Evolutionary conservation across 2,329 filamentous ascomycete species (phyloP), one percentile per base, ranked within the genome.

Genomic region (Penicillium sp.): DNA sequence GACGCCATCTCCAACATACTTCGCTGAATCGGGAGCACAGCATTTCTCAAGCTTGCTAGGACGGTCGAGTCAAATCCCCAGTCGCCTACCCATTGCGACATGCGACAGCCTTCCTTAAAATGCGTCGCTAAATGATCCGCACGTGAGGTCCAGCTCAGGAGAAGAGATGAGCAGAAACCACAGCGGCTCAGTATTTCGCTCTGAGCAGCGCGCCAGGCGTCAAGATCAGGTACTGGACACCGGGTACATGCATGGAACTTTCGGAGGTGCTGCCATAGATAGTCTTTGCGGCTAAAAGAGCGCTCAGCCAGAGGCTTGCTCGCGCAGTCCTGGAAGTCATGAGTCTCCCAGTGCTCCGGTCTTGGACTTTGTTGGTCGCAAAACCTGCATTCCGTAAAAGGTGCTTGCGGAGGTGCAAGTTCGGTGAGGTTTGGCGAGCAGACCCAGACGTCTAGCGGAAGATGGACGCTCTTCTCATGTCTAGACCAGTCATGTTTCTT

Each of bases 241-340:
- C 84, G 81, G 29, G 81, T 83, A 65, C 83, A 85, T 35, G 76
- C 76, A 61, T 76, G 86, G 79, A 80, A 86, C 79, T 68, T 86
- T 70, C 83, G 80, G 23, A 86, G 70, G 70, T 87, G 85, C 66
- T 87, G 85, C 64, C 83, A 79, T 1, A 87, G 73, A 66, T 87
- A 83, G 64, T 87, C 85, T 70, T 86, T 86, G 9, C 85, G 78
- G 63, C 82, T 84, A 69, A 87, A 87, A 0, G 84, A 86, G 8
- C 86, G 80, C 49, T 49, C 83, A 76, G 53, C 76, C 0, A 81
- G 71, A 8, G 82, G 79, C 46, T 84, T 85, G 45, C 80, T 78
- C 46, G 82, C 81, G 66, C 85, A 87, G 17, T 79, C 74, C n/a
- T 74, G 69, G 64, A 86, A 84, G 56, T 85, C 83, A 70, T 87